Base-by-base conservation (phyloP, 352 stramenopile genomes). In the Hyaloperonospora arabidopsidis region DNA sequence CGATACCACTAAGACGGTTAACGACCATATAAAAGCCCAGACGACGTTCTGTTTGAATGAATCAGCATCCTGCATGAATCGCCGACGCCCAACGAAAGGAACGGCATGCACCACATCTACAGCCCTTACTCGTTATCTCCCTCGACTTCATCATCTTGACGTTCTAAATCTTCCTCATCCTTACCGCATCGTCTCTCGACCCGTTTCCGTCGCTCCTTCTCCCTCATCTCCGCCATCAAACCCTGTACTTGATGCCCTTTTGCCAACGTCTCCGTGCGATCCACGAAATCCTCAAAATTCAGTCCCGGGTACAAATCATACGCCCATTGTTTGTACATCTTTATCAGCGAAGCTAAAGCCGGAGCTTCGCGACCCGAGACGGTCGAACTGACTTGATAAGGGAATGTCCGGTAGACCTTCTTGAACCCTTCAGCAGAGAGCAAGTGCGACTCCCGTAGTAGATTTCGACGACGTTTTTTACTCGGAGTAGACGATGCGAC, bases 321-420 rank as follows among this genome's bases (percentile, higher is more conserved):
- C 12, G 82, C 82, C 82, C 82, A 93, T 49, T 93, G 77, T 50
- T 87, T 89, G 71, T 93, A 93, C 75, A 85, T 85, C 41, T 78
- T 78, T 11, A 93, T 61, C 39, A 93, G 59, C 28, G 70, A 79
- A 18, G 57, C 65, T 39, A 93, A 53, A 29, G 82, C 79, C 45
- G 87, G 75, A 14, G 73, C 62, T 65, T 88, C 79, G n/a, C 84
- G 71, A 0, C 76, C 79, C 2, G 64, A 54, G 2, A 90, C 76
- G 18, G 70, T 60, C 14, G 63, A 63, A 21, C 61, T 75, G 11
- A 86, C 69, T 58, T 87, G 79, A 49, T 80, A 86, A 19, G 82
- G 74, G 45, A 92, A 92, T 28, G 69, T 87, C 22, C 67, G 60
- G 34, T 86, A 76, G 45, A 92, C 69, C 61, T 86, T 84, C 54